Conservation (phyloP, 495 filamentous ascomycete genomes). For the Aspergillus ellipticus region DNA sequence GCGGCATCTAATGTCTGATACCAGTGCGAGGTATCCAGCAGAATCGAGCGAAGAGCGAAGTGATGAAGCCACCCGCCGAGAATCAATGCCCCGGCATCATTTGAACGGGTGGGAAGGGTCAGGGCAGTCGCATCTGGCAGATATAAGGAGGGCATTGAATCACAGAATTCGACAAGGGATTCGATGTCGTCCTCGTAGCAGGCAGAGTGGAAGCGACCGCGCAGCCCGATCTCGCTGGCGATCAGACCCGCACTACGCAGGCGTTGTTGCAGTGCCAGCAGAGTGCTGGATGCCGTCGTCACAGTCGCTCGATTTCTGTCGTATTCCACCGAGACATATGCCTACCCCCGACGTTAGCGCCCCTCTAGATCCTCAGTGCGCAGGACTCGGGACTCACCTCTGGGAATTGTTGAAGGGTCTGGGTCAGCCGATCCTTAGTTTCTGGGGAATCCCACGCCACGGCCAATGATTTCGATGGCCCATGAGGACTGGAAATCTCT, state of each 20-base stretch:
- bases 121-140: not conserved
- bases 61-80: not conserved
- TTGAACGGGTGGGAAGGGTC: not conserved
- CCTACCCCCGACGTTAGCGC: too few relatives aligned
- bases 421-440: slow-evolving; percentile 8
- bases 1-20: not conserved
- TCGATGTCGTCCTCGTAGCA: not conserved
- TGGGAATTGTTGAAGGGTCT: too few relatives aligned
- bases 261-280: not conserved
- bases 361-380: too few relatives aligned
- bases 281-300: slow-evolving; percentile 1
- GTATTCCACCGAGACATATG: slow-evolving; percentile 43
- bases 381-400: too few relatives aligned
- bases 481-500: slow-evolving; percentile 21
- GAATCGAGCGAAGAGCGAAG: not conserved
- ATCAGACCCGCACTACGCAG: not conserved
- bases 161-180: not conserved
- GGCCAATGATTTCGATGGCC: not conserved
- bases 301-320: slow-evolving; percentile 38
- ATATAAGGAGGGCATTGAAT: not conserved
- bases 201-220: slow-evolving; percentile 6
- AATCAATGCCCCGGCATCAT: not conserved
- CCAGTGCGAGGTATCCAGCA: not conserved
- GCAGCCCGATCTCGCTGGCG: slow-evolving; percentile 1
- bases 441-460: slow-evolving; percentile 24